Evolutionary conservation across 768 basidiomycete genomes (phyloP).

Genomic region (Russula ochroleuca): DNA sequence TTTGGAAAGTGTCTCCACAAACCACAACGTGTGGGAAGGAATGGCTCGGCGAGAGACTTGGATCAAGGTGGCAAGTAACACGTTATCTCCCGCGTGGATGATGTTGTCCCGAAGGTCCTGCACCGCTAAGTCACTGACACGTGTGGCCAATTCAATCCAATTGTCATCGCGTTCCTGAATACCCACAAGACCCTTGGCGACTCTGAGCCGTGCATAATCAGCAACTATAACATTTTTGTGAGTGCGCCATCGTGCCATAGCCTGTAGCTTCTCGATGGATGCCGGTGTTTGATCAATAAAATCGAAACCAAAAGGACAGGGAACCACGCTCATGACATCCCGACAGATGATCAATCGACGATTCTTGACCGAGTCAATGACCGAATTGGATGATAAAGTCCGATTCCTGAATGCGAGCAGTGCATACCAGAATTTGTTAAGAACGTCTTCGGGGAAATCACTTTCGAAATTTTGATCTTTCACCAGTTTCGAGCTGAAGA

Average conservation of each 20-base stretch:
- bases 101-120: too few relatives aligned
- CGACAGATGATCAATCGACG: background rate
- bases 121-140: background rate
- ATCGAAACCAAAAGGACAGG: background rate
- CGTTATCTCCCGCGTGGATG: too few relatives aligned
- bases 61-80: too few relatives aligned
- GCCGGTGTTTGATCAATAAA: too few relatives aligned
- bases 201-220: background rate
- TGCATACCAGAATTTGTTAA: background rate
- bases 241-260: background rate
- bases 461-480: too few relatives aligned
- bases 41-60: too few relatives aligned
- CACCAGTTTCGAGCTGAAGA: background rate
- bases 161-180: background rate
- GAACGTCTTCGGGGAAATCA: background rate
- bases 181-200: background rate
- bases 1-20: too few relatives aligned
- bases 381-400: background rate
- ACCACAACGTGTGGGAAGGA: too few relatives aligned
- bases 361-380: background rate
- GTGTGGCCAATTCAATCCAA: background rate
- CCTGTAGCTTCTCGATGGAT: background rate
- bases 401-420: background rate
- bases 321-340: background rate
- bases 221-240: background rate